Conservation (phyloP, 495 filamentous ascomycete species). For the Xylaria venustula region DNA sequence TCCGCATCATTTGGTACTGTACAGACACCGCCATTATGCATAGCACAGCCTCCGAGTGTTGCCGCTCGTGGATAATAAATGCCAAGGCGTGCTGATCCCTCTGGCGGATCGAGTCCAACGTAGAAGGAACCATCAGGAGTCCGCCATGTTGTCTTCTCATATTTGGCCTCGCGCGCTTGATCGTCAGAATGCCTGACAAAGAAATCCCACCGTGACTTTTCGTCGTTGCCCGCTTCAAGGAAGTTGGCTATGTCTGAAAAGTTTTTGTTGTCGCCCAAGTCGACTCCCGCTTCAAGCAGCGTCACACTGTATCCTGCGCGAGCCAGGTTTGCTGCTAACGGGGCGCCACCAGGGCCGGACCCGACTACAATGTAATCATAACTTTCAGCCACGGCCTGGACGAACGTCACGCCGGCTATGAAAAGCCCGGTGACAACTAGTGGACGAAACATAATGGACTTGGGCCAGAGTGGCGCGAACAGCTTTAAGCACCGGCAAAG, state of each 20-base stretch:
- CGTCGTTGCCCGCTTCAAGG: slow-evolving; percentile 45
- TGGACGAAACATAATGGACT: slow-evolving; percentile 17
- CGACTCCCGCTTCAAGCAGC: slow-evolving; percentile 63
- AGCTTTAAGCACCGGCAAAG: no score
- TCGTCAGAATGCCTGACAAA: slow-evolving; percentile 52
- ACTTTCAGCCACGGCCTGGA: slow-evolving; percentile 15
- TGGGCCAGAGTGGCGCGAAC: background rate
- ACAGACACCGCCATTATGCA: slow-evolving; percentile 48
- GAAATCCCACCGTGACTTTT: slow-evolving; percentile 51
- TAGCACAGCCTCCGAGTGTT: slow-evolving; percentile 49
- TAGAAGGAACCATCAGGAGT: slow-evolving; percentile 46
- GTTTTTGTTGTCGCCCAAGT: slow-evolving; percentile 52
- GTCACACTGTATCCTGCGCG: slow-evolving; percentile 59
- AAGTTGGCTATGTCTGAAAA: slow-evolving; percentile 40
- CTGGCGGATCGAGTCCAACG: slow-evolving; percentile 44
- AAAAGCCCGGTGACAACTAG: slow-evolving; percentile 25
- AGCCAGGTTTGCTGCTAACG: slow-evolving; percentile 60
- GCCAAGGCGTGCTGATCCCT: slow-evolving; percentile 41
- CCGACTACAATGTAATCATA: slow-evolving; percentile 71
- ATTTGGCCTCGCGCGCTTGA: slow-evolving; percentile 37
- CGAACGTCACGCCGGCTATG: slow-evolving; percentile 25
- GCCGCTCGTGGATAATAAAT: slow-evolving; percentile 49
- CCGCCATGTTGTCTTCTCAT: slow-evolving; percentile 45
- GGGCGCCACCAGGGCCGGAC: slow-evolving; percentile 63
- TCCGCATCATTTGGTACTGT: slow-evolving; percentile 43